Base-by-base conservation (phyloP, 441 rosid genomes). In the Mallotus repandus region DNA sequence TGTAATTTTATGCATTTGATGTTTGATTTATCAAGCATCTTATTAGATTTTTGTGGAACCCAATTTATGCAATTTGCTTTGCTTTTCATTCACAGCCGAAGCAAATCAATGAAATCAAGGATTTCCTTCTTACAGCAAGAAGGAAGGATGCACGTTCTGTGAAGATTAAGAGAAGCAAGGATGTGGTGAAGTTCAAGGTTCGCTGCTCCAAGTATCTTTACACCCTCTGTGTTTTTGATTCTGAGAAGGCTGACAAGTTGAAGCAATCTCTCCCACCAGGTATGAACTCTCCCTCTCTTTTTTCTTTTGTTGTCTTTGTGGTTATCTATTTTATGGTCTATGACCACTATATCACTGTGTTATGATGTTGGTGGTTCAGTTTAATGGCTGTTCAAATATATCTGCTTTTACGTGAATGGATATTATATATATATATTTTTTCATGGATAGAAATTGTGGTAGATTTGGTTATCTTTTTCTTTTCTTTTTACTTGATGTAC, bases 221-320 rank as follows among this genome's bases (percentile, higher is more conserved):
- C 91, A 89, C 91, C 0, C 88, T 91, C 0, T 89, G 91, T 29
- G 95, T 89, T 49, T 86, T 84, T 0, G 95, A 89, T 71, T 68
- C 86, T 0, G 95, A 88, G 83, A 89, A 91, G 81, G 97, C 97
- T 0, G 89, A 89, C 73, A 91, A 91, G 85, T 87, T 89, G 82
- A 91, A 87, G 88, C 95, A 91, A 68, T 89, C 93, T 81, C 93
- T 88, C 70, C 93, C 97, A 64, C 95, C 97, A 84, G 92, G 96
- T 87, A 75, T 46, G n/a, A 3, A 32, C 50, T 15, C 45, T 18
- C 5, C 46, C 19, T 60, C 25, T 49, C 19, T 7, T 32, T 11
- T 8, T 14, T 45, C 52, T 38, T 29, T 35, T 5, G n/a, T 46
- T 35, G 45, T 8, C 15, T 60, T 9, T 29, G 10, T 15, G 18